A percentile compares a stretch with the other conserved stretches of the same genome.
Evolutionary conservation across 2,329 filamentous ascomycete species (phyloP).

Genomic region (Clarireedia homoeocarpa): DNA sequence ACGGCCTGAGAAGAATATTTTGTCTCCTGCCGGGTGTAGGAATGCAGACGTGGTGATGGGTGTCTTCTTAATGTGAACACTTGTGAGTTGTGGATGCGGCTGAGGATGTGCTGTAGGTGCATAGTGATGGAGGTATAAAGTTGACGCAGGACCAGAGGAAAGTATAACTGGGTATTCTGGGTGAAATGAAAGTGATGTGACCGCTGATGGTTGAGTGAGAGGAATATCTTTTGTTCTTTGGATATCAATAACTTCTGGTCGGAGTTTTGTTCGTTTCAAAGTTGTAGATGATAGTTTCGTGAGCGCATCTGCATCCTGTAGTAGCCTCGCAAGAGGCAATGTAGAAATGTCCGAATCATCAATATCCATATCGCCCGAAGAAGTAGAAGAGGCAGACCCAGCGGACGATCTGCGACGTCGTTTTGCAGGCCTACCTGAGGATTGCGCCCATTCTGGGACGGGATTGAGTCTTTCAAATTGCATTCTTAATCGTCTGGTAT

Average conservation of each 20-base stretch:
- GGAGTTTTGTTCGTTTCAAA: constrained; percentile 61
- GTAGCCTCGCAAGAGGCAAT: constrained; percentile 70
- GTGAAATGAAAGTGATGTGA: constrained; percentile 84
- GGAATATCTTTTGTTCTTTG: constrained; percentile 82
- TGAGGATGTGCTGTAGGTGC: constrained; percentile 65
- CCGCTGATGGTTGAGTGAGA: constrained; percentile 67
- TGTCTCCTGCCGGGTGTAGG: constrained; percentile 60
- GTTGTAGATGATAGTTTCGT: constrained; percentile 39
- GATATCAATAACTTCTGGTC: constrained; percentile 84
- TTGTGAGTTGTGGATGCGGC: constrained; percentile 84
- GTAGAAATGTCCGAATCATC: constrained; percentile 55
- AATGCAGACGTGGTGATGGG: constrained; percentile 83
- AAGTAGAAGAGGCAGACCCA: constrained; percentile 31
- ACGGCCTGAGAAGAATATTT: constrained; percentile 82
- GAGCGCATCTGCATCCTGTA: constrained; percentile 67
- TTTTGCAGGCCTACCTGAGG: constrained; percentile 42
- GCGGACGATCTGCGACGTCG: constrained; percentile 44
- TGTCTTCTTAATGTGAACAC: constrained; percentile 75
- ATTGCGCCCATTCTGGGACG: constrained; percentile 52
- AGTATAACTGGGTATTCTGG: constrained; percentile 81
- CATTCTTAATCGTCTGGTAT: constrained; percentile 68
- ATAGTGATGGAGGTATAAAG: constrained; percentile 84
- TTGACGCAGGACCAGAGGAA: constrained; percentile 78
- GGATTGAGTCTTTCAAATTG: constrained; percentile 61
- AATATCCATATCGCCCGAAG: constrained; percentile 41